A percentile compares a stretch with the other conserved stretches of the same genome.
These are phyloP conservation scores for Cytospora piceae DNA, from an alignment of 2,329 filamentous ascomycete genomes.

Conservation along the genomic window DNA sequence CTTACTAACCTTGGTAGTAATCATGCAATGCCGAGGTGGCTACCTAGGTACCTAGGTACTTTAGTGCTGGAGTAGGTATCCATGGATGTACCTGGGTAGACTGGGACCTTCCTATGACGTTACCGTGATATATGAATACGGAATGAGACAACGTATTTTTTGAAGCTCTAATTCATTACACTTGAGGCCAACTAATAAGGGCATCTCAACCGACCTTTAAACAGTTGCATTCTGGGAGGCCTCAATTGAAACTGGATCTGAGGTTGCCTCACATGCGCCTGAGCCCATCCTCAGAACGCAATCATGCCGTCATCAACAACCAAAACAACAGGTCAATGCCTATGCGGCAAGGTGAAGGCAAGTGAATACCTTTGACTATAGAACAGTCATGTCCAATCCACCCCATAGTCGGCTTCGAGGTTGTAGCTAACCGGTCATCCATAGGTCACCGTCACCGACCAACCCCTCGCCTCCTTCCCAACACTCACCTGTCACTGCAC, in stretches of 20 bases:
- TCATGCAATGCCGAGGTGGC: no score
- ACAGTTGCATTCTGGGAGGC: no score
- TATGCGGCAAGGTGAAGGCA: constrained; percentile 27
- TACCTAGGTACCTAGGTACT: no score
- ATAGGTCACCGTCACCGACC: constrained; percentile 26
- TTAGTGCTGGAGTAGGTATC: no score
- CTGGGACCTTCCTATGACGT: neutral
- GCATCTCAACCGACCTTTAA: neutral
- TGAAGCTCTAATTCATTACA: no score
- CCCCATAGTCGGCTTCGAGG: neutral
- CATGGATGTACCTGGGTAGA: no score
- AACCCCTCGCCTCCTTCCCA: constrained; percentile 15
- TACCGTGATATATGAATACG: neutral
- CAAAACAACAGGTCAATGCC: constrained; percentile 22
- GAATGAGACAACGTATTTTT: neutral
- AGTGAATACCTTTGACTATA: neutral
- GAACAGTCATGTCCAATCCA: neutral
- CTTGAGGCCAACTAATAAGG: neutral
- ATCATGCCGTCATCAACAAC: constrained; percentile 3
- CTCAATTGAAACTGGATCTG: no score
- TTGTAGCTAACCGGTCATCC: neutral
- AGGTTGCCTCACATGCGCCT: no score
- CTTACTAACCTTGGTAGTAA: neutral
- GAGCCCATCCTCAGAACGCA: neutral
- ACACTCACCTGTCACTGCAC: constrained; percentile 29